Evolutionary conservation across 371 early-diverging fungal genomes (phyloP).

Genomic region (Cokeromyces recurvatus): DNA sequence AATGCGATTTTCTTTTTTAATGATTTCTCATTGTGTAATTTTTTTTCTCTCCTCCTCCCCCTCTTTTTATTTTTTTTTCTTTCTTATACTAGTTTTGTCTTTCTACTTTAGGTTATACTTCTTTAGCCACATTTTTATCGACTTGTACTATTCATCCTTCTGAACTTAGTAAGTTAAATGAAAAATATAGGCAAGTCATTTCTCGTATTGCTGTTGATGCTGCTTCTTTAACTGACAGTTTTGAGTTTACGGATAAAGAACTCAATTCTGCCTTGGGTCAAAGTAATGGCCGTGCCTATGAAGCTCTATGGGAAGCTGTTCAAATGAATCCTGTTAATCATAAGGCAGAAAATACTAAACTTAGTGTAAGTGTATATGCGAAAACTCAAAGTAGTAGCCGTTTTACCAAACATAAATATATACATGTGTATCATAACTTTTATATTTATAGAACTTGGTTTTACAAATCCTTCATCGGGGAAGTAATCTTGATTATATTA

Average conservation of each 20-base stretch:
- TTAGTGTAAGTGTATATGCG: constrained; percentile 10
- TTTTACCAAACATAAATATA: neutral
- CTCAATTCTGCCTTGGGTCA: constrained; percentile 63
- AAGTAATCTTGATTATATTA: constrained; percentile 13
- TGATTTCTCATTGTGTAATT: no score
- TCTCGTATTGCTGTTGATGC: constrained; percentile 49
- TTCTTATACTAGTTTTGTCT: constrained; percentile 27
- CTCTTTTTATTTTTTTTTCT: no score
- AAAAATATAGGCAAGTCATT: constrained; percentile 19
- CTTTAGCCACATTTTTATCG: constrained; percentile 31
- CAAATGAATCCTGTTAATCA: constrained; percentile 62
- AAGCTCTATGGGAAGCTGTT: constrained; percentile 57
- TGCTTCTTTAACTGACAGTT: constrained; percentile 63
- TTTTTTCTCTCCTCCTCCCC: no score
- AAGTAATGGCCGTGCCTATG: constrained; percentile 67
- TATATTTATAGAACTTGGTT: constrained; percentile 14
- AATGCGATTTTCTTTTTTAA: neutral
- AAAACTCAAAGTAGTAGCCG: no score
- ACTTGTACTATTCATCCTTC: constrained; percentile 30
- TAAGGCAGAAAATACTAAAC: constrained; percentile 11
- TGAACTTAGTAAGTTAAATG: constrained; percentile 21
- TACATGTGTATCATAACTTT: neutral
- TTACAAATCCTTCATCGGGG: constrained; percentile 21
- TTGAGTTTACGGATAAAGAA: constrained; percentile 60
- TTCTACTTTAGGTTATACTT: constrained; percentile 20